Conservation (phyloP, 2,329 filamentous ascomycete species). For the Sporothrix humicola region DNA sequence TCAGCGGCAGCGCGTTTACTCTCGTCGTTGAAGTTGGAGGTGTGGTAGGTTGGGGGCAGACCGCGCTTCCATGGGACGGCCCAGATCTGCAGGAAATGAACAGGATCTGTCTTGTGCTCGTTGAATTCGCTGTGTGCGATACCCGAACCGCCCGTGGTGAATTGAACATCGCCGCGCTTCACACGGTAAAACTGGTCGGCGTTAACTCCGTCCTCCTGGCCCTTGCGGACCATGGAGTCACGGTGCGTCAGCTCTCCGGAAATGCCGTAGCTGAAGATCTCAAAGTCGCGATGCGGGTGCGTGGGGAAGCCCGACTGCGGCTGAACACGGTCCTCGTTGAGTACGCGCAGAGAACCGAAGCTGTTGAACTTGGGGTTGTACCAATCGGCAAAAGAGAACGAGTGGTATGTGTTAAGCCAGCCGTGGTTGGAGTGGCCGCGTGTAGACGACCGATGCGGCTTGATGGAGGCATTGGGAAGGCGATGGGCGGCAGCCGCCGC, state of each 20-base stretch:
- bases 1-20: constrained; percentile 57
- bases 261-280: constrained; percentile 91
- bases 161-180: constrained; percentile 82
- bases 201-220: constrained; percentile 58
- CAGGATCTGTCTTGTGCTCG: constrained; percentile 70
- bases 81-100: constrained; percentile 92
- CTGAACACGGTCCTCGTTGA: constrained; percentile 87
- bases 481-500: constrained; percentile 60
- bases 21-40: constrained; percentile 72
- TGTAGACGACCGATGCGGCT: constrained; percentile 71
- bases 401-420: constrained; percentile 88
- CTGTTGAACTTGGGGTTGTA: constrained; percentile 69
- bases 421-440: constrained; percentile 82
- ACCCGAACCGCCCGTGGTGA: constrained; percentile 83
- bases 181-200: constrained; percentile 72
- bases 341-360: constrained; percentile 79
- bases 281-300: constrained; percentile 83
- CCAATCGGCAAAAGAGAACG: constrained; percentile 79
- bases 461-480: constrained; percentile 71
- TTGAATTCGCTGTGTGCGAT: constrained; percentile 85
- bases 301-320: constrained; percentile 79
- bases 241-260: constrained; percentile 85
- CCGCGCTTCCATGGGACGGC: constrained; percentile 76
- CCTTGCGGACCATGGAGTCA: constrained; percentile 80
- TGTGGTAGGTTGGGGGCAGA: constrained; percentile 77